Evolutionary conservation across 371 early-diverging fungal species (phyloP).

Genomic region (Mucor indicus): DNA sequence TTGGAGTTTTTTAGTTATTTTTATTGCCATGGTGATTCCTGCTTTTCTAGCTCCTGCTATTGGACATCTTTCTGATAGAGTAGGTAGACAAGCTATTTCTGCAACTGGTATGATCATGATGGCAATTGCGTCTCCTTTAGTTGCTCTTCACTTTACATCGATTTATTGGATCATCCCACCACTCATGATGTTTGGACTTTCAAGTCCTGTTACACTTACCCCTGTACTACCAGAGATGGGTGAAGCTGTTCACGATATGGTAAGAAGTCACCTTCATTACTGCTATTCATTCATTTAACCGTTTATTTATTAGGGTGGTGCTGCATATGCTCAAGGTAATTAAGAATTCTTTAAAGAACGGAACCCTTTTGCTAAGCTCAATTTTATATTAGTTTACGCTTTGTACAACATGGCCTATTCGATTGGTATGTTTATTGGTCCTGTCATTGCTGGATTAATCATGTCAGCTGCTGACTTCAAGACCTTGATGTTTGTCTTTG

Average conservation of each 20-base stretch:
- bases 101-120: slow-evolving; percentile 54
- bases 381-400: slow-evolving; percentile 37
- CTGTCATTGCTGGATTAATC: slow-evolving; percentile 51
- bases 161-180: slow-evolving; percentile 49
- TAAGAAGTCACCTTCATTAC: slow-evolving; percentile 16
- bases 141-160: slow-evolving; percentile 37
- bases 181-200: slow-evolving; percentile 54
- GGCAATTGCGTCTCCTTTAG: slow-evolving; percentile 46
- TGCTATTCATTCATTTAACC: background rate
- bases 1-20: slow-evolving; percentile 33
- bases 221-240: slow-evolving; percentile 60
- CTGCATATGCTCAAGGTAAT: slow-evolving; percentile 50
- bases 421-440: slow-evolving; percentile 58
- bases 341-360: background rate
- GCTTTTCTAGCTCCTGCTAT: slow-evolving; percentile 56
- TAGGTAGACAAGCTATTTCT: slow-evolving; percentile 51
- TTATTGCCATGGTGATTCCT: slow-evolving; percentile 65
- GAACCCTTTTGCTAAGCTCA: background rate
- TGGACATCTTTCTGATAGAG: slow-evolving; percentile 59
- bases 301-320: slow-evolving; percentile 31
- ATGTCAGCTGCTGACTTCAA: slow-evolving; percentile 35
- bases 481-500: slow-evolving; percentile 36
- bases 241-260: slow-evolving; percentile 48
- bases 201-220: slow-evolving; percentile 55
- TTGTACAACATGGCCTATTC: slow-evolving; percentile 58